These are phyloP conservation scores for Exophiala alcalophila DNA, from an alignment of 2,329 filamentous ascomycete species.

Conservation along the genomic window DNA sequence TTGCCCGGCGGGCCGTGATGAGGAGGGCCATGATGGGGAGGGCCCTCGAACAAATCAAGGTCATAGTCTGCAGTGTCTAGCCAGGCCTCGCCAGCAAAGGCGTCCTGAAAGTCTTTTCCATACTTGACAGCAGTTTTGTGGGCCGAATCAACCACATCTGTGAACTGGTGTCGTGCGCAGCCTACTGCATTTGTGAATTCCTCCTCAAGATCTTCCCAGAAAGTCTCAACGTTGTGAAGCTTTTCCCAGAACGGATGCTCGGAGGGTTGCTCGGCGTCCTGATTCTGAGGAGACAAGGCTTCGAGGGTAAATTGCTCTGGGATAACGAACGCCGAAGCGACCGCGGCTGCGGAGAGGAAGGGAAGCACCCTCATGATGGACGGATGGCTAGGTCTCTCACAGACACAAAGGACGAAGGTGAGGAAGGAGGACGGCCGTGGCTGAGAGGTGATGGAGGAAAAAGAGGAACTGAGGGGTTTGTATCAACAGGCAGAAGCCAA, in stretches of 20 bases:
- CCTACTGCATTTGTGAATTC: constrained; percentile 39
- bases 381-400: no score
- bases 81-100: constrained; percentile 50
- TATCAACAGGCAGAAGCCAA: constrained; percentile 17
- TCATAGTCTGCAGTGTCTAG: constrained; percentile 35
- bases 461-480: not conserved
- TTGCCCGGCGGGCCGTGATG: constrained; percentile 34
- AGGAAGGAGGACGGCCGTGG: not conserved
- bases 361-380: constrained; percentile 26
- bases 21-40: constrained; percentile 29
- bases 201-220: constrained; percentile 33
- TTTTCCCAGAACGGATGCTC: constrained; percentile 29
- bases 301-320: constrained; percentile 29
- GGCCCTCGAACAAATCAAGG: constrained; percentile 21
- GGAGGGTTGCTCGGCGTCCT: constrained; percentile 16
- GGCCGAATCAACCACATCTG: constrained; percentile 41
- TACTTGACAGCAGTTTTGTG: constrained; percentile 39
- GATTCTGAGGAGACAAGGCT: constrained; percentile 23
- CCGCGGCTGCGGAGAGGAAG: constrained; percentile 26
- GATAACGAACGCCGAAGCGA: constrained; percentile 30
- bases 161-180: constrained; percentile 42
- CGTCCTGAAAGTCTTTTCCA: constrained; percentile 44
- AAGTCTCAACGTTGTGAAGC: constrained; percentile 21
- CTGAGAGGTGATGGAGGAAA: constrained; percentile 4
- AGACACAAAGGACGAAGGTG: no score